phyloP scores from a whole-genome alignment of 2,329 filamentous ascomycete genomes.

The Raffaelea arxii region DNA sequence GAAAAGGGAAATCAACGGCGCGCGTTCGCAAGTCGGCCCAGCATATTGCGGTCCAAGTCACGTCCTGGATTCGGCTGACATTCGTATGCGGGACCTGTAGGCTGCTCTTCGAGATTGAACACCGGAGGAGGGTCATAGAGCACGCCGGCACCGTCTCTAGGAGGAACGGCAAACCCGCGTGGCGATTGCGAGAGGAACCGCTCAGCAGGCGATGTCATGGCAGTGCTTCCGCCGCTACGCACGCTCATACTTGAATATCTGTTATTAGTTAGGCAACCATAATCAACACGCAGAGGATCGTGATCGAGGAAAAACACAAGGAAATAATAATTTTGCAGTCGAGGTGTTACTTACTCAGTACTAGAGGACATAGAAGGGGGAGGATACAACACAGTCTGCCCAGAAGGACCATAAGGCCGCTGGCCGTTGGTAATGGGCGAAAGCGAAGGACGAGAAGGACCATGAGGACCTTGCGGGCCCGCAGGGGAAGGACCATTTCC shows the following conservation, averaged over 20 bases:
- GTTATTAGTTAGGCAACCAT: conserved; percentile 5
- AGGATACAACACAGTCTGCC: conserved; percentile 28
- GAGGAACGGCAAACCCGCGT: too few relatives aligned
- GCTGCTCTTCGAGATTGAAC: too few relatives aligned
- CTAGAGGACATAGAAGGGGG: conserved; percentile 16
- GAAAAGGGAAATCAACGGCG: background rate
- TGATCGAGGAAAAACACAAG: conserved; percentile 1
- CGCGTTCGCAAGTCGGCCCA: conserved; percentile 29
- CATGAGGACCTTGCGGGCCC: too few relatives aligned
- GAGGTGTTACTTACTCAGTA: conserved; percentile 11
- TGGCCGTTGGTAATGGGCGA: conserved; percentile 24
- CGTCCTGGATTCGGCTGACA: conserved; percentile 18
- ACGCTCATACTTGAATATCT: conserved; percentile 18
- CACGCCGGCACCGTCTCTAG: too few relatives aligned
- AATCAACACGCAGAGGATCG: background rate
- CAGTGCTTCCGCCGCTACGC: conserved; percentile 25
- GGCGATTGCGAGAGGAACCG: too few relatives aligned
- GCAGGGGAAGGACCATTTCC: conserved; percentile 13
- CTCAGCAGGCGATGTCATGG: conserved; percentile 22
- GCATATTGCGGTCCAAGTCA: conserved; percentile 47
- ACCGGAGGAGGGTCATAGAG: too few relatives aligned
- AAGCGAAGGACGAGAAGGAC: conserved; percentile 26
- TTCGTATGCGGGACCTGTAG: conserved; percentile 38
- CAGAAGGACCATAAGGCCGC: conserved; percentile 23
- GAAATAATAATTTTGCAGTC: too few relatives aligned